Evolutionary conservation across 306 rosid genomes (phyloP), one percentile per base, ranked within the genome.

Genomic region (Ceratonia siliqua): DNA sequence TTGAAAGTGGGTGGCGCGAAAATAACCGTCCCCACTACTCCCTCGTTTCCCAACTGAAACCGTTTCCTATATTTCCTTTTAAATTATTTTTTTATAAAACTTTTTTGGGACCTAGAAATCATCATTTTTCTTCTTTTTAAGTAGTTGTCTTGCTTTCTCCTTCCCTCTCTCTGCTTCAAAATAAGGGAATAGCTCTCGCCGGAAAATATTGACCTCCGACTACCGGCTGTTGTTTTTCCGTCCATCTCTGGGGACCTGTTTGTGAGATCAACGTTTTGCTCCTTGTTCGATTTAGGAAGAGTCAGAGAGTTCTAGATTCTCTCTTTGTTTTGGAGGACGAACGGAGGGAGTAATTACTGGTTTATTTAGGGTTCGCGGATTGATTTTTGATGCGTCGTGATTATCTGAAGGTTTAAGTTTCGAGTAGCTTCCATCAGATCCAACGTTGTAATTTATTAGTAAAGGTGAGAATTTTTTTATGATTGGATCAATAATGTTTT

Each of bases 1-100:
- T 75, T 46, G 63, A 61, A 45, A 78, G 80, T 81, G 48, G 93
- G 86, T 85, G 91, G 91, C 91, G 94, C 94, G 84, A 85, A 89
- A 87, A 68, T 53, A 83, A 83, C 84, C 17, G 74, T 21, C 61
- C 68, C 61, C 58, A 4, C 53, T n/a, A 25, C 42, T 58, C 59
- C 72, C 78, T 39, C 67, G 22, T 27, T 66, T 75, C 65, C 70
- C 72, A 76, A 87, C 88, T 39, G 78, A 81, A 89, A 81, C 88
- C 83, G 88, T 85, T 85, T 72, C 62, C 39, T 20, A 11, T 8
- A 32, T n/a, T 15, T 10, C 58, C 21, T 6, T 64, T 67, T 72
- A 43, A 42, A 65, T 68, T 8, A 20, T 38, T 63, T 25, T 53
- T 25, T 50, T 59, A 30, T 13, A 17, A 7, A 17, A 41, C 49